phyloP scores from a whole-genome alignment of 495 filamentous ascomycete genomes.

The Lepidopterella palustris region DNA sequence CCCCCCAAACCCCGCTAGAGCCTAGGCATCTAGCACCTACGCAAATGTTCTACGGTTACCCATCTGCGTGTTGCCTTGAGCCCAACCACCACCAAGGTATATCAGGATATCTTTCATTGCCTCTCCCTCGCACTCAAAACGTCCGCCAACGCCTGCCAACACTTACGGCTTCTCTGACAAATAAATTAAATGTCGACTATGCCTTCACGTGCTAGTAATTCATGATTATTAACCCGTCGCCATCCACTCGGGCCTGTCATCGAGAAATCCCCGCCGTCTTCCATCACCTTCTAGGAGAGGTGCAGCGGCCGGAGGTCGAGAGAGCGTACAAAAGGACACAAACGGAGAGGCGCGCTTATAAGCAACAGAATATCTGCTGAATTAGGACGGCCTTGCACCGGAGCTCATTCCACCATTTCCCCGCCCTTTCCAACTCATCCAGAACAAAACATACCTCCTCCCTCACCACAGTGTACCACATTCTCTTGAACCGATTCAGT shows the following conservation, averaged over 20 bases:
- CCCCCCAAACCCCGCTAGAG: background rate
- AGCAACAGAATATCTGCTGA: constrained; percentile 5
- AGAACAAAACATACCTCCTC: constrained; percentile 4
- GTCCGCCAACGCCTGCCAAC: too few relatives aligned
- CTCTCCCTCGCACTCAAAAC: too few relatives aligned
- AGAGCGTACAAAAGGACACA: background rate
- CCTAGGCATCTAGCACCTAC: background rate
- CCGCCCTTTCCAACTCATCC: constrained; percentile 14
- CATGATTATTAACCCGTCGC: constrained; percentile 26
- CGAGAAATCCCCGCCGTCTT: constrained; percentile 9
- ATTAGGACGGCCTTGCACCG: constrained; percentile 13
- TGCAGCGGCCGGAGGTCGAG: background rate
- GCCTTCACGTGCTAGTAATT: background rate
- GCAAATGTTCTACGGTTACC: background rate
- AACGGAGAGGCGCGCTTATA: background rate
- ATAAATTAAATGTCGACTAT: background rate
- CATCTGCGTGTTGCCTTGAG: background rate
- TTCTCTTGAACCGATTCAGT: constrained; percentile 23
- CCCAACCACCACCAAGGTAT: background rate
- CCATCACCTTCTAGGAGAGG: constrained; percentile 13
- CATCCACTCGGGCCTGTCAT: background rate
- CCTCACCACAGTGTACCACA: constrained; percentile 24
- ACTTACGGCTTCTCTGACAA: constrained; percentile 1
- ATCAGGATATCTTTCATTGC: background rate
- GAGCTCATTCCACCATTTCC: constrained; percentile 9